A percentile compares a stretch with the other conserved stretches of the same genome.
phyloP scores from a whole-genome alignment of 108 stramenopile species.

The Skeletonema menzelii region DNA sequence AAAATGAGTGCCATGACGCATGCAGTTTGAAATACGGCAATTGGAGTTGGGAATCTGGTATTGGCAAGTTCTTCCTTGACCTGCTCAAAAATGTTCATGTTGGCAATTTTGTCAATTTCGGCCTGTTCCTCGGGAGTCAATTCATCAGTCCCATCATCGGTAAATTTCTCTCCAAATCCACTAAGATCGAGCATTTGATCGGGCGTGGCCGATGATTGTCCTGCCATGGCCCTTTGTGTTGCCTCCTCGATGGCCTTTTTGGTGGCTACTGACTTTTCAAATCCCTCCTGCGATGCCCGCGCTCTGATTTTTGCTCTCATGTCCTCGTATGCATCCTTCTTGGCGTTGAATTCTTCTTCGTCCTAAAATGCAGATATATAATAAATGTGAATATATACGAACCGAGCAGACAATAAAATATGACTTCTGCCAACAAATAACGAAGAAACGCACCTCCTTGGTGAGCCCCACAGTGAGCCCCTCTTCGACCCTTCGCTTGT shows the following conservation, averaged over 20 bases:
- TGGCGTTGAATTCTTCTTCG: conserved; percentile 48
- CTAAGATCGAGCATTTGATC: conserved; percentile 59
- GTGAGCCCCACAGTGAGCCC: conserved; percentile 34
- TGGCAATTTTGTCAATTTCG: conserved; percentile 71
- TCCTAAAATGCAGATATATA: conserved; percentile 16
- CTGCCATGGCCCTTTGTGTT: conserved; percentile 55
- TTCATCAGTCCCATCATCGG: conserved; percentile 76
- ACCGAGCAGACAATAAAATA: neutral
- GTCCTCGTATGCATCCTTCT: conserved; percentile 51
- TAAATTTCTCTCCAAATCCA: conserved; percentile 55
- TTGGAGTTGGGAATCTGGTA: conserved; percentile 58
- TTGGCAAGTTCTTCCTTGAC: conserved; percentile 49
- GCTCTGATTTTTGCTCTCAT: conserved; percentile 69
- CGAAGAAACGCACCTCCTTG: conserved; percentile 36
- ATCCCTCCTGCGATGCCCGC: conserved; percentile 60
- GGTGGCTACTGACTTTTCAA: conserved; percentile 69
- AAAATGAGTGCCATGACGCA: conserved; percentile 58
- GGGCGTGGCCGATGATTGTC: conserved; percentile 34
- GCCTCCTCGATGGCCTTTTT: conserved; percentile 61
- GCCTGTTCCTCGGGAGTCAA: conserved; percentile 77
- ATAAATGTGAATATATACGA: neutral
- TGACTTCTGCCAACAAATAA: neutral
- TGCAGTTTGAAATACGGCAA: conserved; percentile 55
- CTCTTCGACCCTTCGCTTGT: conserved; percentile 36
- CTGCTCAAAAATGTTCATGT: conserved; percentile 59